Percentiles rank a stretch among this genome's conserved stretches.
These are phyloP conservation scores for Diplodia corticola DNA, from an alignment of 2,329 filamentous ascomycete species.

Conservation along the genomic window DNA sequence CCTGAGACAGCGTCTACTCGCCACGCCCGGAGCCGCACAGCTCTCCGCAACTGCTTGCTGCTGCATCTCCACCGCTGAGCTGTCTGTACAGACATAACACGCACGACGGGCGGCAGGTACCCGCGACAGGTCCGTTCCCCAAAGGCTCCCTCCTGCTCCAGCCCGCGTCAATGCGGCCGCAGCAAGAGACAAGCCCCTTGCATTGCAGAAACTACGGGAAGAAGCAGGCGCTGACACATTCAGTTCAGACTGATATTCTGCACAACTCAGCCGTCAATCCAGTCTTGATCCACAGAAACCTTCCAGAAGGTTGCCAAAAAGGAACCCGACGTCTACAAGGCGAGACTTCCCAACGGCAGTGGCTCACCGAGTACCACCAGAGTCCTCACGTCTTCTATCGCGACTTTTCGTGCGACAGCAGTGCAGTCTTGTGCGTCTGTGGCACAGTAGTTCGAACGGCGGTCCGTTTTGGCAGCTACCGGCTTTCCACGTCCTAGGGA, in stretches of 20 bases:
- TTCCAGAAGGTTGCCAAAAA: slow-evolving; percentile 29
- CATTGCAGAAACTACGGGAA: slow-evolving; percentile 14
- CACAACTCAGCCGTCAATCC: slow-evolving; percentile 9
- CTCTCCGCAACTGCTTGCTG: slow-evolving; percentile 34
- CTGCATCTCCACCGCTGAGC: slow-evolving; percentile 18
- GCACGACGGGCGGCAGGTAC: slow-evolving; percentile 36
- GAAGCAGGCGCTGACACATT: slow-evolving; percentile 10
- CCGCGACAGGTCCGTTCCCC: slow-evolving; percentile 38
- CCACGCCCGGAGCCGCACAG: slow-evolving; percentile 32
- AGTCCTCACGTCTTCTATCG: slow-evolving; percentile 17
- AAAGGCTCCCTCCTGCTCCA: slow-evolving; percentile 30
- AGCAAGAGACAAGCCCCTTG: slow-evolving; percentile 34
- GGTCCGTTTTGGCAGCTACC: background rate
- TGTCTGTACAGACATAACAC: slow-evolving; percentile 27
- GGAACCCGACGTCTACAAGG: slow-evolving; percentile 22
- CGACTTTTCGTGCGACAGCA: slow-evolving; percentile 10
- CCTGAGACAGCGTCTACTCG: slow-evolving; percentile 36
- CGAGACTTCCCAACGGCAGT: slow-evolving; percentile 17
- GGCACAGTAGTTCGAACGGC: slow-evolving; percentile 1
- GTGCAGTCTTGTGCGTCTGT: slow-evolving; percentile 17
- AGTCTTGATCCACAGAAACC: slow-evolving; percentile 22
- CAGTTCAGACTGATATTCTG: slow-evolving; percentile 20
- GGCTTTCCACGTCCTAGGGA: background rate
- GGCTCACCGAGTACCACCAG: slow-evolving; percentile 10
- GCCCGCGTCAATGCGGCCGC: slow-evolving; percentile 35